Evolutionary conservation across 2,329 filamentous ascomycete genomes (phyloP).

Genomic region (Colletotrichum australisinense): DNA sequence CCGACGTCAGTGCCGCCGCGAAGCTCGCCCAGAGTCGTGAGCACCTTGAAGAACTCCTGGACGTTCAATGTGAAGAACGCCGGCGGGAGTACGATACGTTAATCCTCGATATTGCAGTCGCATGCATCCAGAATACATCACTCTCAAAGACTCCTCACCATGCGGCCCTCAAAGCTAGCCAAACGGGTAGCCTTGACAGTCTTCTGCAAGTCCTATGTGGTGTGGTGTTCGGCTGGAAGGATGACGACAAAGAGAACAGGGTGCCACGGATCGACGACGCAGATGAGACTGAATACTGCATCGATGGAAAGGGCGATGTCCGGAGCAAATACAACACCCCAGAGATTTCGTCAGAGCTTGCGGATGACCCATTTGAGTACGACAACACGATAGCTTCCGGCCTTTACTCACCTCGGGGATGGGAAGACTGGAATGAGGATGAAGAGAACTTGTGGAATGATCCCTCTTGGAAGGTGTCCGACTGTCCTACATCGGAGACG

Average conservation of each 20-base stretch:
- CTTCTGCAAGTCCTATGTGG: slow-evolving; percentile 25
- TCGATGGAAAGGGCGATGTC: no score
- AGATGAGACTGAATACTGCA: no score
- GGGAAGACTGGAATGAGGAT: neutral
- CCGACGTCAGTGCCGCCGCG: slow-evolving; percentile 25
- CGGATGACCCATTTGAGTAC: no score
- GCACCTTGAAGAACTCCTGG: slow-evolving; percentile 28
- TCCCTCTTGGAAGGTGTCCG: neutral
- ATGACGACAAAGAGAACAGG: neutral
- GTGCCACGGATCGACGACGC: no score
- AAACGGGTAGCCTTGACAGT: slow-evolving; percentile 31
- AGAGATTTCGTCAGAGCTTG: no score
- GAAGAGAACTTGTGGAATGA: neutral
- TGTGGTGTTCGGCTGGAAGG: neutral
- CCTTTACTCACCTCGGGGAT: neutral
- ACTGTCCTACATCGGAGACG: neutral
- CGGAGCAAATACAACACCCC: no score
- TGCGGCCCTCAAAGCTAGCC: slow-evolving; percentile 19
- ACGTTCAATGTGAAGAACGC: slow-evolving; percentile 10
- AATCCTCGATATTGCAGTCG: slow-evolving; percentile 4
- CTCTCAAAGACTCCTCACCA: neutral
- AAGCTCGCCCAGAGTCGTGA: slow-evolving; percentile 14
- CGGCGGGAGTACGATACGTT: slow-evolving; percentile 3
- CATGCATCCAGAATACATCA: neutral
- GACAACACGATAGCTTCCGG: neutral